Evolutionary conservation across 495 filamentous ascomycete genomes (phyloP), one percentile per base, ranked within the genome.

Genomic region (Apiosordaria backusii): DNA sequence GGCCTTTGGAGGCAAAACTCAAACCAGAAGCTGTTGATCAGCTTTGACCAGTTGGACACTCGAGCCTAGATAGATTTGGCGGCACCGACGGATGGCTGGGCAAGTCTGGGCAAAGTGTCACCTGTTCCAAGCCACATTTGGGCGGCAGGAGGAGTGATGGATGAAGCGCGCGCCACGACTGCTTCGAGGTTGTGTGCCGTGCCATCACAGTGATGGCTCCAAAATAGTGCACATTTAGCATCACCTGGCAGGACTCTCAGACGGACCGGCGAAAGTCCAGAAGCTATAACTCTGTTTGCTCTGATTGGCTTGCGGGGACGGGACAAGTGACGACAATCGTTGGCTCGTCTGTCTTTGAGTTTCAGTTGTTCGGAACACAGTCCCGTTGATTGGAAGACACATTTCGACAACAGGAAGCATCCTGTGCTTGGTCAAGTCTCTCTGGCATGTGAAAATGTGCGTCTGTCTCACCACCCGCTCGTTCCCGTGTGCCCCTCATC

Each of bases 341-440:
- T 18, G 35, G 35, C 35, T 29, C 35, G 35, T 45, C 52, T 55
- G 52, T 23, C 18, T 21, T 21, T n/a, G n/a, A 22, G 52, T 55
- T 55, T 55, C 52, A 55, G 52, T 13, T n/a, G 10, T 23, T 23
- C n/a, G 52, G 22, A 23, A 22, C 52, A 55, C 52, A 19, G 19
- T 15, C 9, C 52, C n/a, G 52, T 55, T 55, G 52, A 55, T 55
- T 55, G 52, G 52, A 55, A 23, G 52, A 55, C n/a, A 55, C 18
- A 7, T 55, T 18, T 55, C 52, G 22, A 55, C 52, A 55, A 18
- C 52, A 45, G 16, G 52, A 3, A 55, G 22, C 7, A 15, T 50
- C 7, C 6, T 50, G 16, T 54, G 50, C 50, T 22, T 54, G 50
- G 50, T n/a, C 52, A 55, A 23, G 35, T 45, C 35, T 6, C 35